Base-by-base conservation (phyloP, 306 rosid species). In the Gynostemma pentaphyllum region DNA sequence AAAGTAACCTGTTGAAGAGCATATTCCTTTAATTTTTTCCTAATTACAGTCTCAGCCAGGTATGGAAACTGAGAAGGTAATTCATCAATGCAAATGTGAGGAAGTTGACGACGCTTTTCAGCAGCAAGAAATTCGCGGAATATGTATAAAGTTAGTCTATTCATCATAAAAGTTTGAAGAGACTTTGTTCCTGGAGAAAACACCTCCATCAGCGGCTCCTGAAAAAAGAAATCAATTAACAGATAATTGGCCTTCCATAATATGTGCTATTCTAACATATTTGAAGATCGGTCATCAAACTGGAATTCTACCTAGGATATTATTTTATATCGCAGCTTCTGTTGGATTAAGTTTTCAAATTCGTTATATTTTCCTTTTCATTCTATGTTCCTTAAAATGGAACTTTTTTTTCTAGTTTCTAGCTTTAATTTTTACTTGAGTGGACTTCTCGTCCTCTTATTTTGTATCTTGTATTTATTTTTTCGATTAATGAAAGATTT, bases 121-220 rank as follows among this genome's bases (percentile, higher is more conserved):
- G 88, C 86, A 60, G 87, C 86, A 68, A 85, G 95, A 69, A 92
- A 92, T 62, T 88, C 96, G 19, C 85, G 89, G 77, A 89, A 88
- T 81, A 85, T 77, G 77, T 88, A 83, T 55, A 88, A 95, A 66
- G 81, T 36, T 45, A 88, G 81, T 85, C 96, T 82, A 75, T 84
- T 92, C 75, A 82, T 80, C 96, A 84, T 79, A 72, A 83, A 92
- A 69, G 77, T 86, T 76, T 85, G 98, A 76, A 92, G 92, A 79
- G 81, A 86, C 83, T 88, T 92, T 72, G 92, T 85, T 74, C 92
- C 96, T 45, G 98, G 98, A 30, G 98, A 85, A 68, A 88, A 75
- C 59, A 88, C 98, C 79, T 92, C 98, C 95, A 83, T 85, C 42
- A 92, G 95, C 45, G 98, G 98, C 79, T 92, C 98, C 98, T 92